Conservation (phyloP, 768 basidiomycete species). For the Xerocomellus chrysenteron region DNA sequence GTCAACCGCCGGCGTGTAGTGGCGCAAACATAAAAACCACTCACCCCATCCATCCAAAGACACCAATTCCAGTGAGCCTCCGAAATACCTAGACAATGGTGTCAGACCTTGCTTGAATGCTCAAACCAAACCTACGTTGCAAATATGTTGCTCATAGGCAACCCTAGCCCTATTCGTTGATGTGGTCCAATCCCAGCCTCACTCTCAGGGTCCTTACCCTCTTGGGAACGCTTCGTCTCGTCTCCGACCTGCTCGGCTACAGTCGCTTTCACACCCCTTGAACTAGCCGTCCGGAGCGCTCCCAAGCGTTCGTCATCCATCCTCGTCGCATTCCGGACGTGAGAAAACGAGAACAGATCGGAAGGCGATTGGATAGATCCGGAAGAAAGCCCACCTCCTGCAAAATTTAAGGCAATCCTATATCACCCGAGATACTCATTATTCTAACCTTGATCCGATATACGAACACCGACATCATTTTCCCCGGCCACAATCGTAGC, state of each 20-base stretch:
- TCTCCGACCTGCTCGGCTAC: conserved; percentile 71
- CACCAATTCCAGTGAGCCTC: conserved; percentile 75
- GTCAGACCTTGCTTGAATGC: not conserved
- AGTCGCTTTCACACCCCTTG: conserved; percentile 69
- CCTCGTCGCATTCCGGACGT: conserved; percentile 71
- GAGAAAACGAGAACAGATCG: conserved; percentile 89
- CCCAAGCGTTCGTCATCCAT: conserved; percentile 66
- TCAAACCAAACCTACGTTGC: conserved; percentile 55
- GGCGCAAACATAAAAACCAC: conserved; percentile 22
- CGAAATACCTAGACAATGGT: conserved; percentile 61
- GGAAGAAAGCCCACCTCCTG: conserved; percentile 71
- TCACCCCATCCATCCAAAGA: conserved; percentile 83
- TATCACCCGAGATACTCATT: not conserved
- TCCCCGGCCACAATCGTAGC: conserved; percentile 76
- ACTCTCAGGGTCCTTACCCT: conserved; percentile 39
- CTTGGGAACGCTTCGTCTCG: conserved; percentile 23
- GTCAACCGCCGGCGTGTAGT: not conserved
- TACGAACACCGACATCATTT: conserved; percentile 74
- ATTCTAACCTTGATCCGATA: conserved; percentile 82
- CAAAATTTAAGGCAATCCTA: conserved; percentile 6
- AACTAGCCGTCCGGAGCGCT: conserved; percentile 62
- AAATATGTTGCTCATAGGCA: conserved; percentile 89
- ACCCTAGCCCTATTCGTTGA: conserved; percentile 73
- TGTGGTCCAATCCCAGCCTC: conserved; percentile 51
- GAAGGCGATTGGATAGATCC: conserved; percentile 58